Base-by-base conservation (phyloP, 805 yeast genomes). In the Komagataella pseudopastoris region DNA sequence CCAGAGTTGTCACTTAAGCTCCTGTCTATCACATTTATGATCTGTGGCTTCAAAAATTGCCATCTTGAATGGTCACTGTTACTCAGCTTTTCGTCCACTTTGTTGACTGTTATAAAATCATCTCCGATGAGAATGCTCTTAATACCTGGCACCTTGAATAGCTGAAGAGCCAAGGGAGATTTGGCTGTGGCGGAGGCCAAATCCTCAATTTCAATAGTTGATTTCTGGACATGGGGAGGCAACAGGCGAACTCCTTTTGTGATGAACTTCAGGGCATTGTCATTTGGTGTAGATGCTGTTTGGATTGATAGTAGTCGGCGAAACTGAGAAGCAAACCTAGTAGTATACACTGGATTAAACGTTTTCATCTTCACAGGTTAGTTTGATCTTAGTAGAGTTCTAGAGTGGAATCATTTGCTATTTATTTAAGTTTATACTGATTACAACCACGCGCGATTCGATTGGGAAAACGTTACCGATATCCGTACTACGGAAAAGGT, bases 91-190 rank as follows among this genome's bases (percentile, higher is more conserved):
- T 55, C 53, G 17, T 66, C 71, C 46, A 67, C 64, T 62, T 85
- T 85, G 63, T 81, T 84, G 6, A 85, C 80, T 0, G 91, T 83
- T 51, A 85, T 65, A 57, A 85, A 85, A 59, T 84, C 76, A n/a
- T 76, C 76, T 17, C 91, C 91, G 56, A 85, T 76, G 81, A 85
- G 77, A 17, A 85, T 67, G 0, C 88, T 80, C 56, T 72, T 79
- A n/a, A 85, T 85, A 0, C 85, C 86, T 57, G 80, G 69, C 20
- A 78, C 52, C 55, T 75, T 73, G 72, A 83, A 82, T 23, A 85
- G 62, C 54, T 74, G 73, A 45, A 74, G 65, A 1, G 88, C 88
- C 49, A 85, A 65, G 6, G 85, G 87, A 0, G 90, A 83, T 57
- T 70, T 72, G 8, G 73, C 74, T 18, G 71, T 68, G 0, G 83